Conservation (phyloP, 2,329 filamentous ascomycete genomes). For the Alternaria gansuensis region DNA sequence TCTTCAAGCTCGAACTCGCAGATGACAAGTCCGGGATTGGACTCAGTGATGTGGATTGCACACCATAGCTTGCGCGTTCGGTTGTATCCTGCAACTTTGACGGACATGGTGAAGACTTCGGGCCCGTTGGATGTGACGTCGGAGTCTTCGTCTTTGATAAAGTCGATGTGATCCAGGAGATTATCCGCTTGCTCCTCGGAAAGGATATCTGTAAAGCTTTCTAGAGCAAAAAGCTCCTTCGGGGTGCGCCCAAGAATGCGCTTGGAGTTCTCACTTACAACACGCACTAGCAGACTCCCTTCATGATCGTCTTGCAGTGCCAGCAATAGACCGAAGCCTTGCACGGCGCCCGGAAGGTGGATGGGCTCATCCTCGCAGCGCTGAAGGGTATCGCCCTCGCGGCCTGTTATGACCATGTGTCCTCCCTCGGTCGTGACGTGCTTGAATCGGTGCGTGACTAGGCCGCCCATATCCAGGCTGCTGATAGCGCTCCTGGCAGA, state of each 20-base stretch:
- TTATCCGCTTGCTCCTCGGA: slow-evolving; percentile 85
- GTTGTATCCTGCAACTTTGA: slow-evolving; percentile 65
- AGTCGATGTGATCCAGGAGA: slow-evolving; percentile 85
- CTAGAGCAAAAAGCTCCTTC: slow-evolving; percentile 74
- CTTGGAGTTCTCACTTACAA: slow-evolving; percentile 83
- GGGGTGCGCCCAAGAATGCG: slow-evolving; percentile 80
- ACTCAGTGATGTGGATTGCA: slow-evolving; percentile 78
- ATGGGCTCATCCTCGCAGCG: slow-evolving; percentile 92
- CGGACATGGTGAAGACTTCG: slow-evolving; percentile 82
- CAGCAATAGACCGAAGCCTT: slow-evolving; percentile 80
- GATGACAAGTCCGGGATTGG: slow-evolving; percentile 72
- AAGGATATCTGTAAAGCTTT: slow-evolving; percentile 83
- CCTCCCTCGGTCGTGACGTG: slow-evolving; percentile 79
- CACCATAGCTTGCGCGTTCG: slow-evolving; percentile 80
- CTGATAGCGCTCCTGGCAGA: slow-evolving; percentile 50
- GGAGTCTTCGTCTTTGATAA: slow-evolving; percentile 82
- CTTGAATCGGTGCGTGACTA: slow-evolving; percentile 78
- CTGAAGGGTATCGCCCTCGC: slow-evolving; percentile 74
- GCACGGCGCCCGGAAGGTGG: slow-evolving; percentile 82
- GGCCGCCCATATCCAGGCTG: slow-evolving; percentile 54
- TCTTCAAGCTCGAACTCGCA: slow-evolving; percentile 92
- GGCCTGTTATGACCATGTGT: slow-evolving; percentile 83
- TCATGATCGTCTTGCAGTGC: slow-evolving; percentile 75
- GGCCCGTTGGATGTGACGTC: slow-evolving; percentile 80
- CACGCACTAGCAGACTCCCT: slow-evolving; percentile 71